Conservation (phyloP, 1,284 basidiomycete genomes). For the Apiotrichum mycotoxinovorans region DNA sequence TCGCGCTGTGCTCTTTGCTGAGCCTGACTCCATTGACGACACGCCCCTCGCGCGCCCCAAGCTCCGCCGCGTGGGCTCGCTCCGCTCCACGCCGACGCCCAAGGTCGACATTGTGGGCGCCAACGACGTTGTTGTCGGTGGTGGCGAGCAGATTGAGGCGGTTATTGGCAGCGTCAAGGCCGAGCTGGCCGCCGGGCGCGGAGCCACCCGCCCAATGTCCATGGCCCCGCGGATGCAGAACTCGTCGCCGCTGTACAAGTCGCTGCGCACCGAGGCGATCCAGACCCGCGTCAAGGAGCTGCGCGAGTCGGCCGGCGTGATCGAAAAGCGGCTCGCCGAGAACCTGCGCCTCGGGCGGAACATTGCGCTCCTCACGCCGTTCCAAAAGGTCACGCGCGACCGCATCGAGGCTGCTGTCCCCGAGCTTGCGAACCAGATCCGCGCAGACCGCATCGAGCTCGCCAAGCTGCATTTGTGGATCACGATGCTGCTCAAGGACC, state of each 20-base stretch:
- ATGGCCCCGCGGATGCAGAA: background rate
- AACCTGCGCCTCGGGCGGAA: conserved; percentile 73
- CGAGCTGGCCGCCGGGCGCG: conserved; percentile 59
- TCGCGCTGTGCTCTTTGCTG: conserved; percentile 7
- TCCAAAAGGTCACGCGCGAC: conserved; percentile 76
- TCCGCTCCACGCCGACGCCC: conserved; percentile 13
- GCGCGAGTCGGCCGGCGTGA: conserved; percentile 58
- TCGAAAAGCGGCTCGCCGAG: conserved; percentile 64
- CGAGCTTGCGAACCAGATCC: conserved; percentile 63
- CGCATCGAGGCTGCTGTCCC: conserved; percentile 64
- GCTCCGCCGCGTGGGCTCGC: conserved; percentile 17
- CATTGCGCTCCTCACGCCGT: conserved; percentile 79
- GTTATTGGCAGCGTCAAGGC: conserved; percentile 83
- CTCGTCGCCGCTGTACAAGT: conserved; percentile 4
- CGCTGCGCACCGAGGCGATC: conserved; percentile 28
- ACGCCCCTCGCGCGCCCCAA: conserved; percentile 1
- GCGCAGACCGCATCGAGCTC: conserved; percentile 66
- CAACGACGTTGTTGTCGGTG: conserved; percentile 34
- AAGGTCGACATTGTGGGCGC: conserved; percentile 36
- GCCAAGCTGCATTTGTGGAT: conserved; percentile 70
- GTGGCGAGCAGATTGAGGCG: conserved; percentile 57
- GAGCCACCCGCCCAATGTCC: conserved; percentile 20
- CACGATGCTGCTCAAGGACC: conserved; percentile 67
- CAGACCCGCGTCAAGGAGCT: conserved; percentile 16
- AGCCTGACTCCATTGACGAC: background rate